Evolutionary conservation across 495 filamentous ascomycete species (phyloP).

Genomic region (Evansstolkia leycettana): DNA sequence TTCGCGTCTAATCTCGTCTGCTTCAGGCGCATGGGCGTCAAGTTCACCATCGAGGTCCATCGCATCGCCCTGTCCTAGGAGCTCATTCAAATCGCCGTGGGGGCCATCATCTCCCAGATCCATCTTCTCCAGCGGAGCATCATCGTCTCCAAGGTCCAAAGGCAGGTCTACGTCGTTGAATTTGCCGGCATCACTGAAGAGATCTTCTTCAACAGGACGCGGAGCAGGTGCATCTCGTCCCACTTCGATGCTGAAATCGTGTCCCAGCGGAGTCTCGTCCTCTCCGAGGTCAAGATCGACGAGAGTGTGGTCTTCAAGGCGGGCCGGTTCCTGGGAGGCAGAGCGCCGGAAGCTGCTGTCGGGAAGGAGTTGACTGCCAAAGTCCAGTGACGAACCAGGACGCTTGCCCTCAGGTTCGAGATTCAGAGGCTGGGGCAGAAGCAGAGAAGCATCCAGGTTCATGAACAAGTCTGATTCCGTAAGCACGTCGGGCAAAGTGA

Average conservation of each 20-base stretch:
- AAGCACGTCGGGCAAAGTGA: conserved; percentile 76
- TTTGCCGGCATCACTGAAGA: conserved; percentile 53
- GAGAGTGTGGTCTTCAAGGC: conserved; percentile 35
- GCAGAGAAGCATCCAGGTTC: conserved; percentile 58
- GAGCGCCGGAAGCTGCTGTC: conserved; percentile 44
- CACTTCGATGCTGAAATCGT: conserved; percentile 63
- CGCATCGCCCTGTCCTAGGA: conserved; percentile 21
- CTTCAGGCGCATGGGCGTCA: conserved; percentile 34
- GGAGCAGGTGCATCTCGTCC: conserved; percentile 66
- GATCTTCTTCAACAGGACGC: conserved; percentile 55
- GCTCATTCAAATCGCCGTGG: conserved; percentile 19
- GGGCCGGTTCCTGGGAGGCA: conserved; percentile 35
- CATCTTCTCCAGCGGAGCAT: conserved; percentile 31
- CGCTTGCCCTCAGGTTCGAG: conserved; percentile 46
- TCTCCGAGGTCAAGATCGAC: conserved; percentile 42
- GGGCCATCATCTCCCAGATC: conserved; percentile 18
- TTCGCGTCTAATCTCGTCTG: conserved; percentile 45
- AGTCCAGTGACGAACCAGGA: conserved; percentile 35
- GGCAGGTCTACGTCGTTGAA: conserved; percentile 34
- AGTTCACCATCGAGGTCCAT: conserved; percentile 38
- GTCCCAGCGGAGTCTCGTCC: conserved; percentile 30
- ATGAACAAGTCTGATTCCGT: conserved; percentile 82
- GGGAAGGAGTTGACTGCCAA: conserved; percentile 59
- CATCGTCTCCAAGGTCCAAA: conserved; percentile 43
- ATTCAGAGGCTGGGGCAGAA: conserved; percentile 53